phyloP scores from a whole-genome alignment of 2,329 filamentous ascomycete species.

The Zopfia rhizophila region DNA sequence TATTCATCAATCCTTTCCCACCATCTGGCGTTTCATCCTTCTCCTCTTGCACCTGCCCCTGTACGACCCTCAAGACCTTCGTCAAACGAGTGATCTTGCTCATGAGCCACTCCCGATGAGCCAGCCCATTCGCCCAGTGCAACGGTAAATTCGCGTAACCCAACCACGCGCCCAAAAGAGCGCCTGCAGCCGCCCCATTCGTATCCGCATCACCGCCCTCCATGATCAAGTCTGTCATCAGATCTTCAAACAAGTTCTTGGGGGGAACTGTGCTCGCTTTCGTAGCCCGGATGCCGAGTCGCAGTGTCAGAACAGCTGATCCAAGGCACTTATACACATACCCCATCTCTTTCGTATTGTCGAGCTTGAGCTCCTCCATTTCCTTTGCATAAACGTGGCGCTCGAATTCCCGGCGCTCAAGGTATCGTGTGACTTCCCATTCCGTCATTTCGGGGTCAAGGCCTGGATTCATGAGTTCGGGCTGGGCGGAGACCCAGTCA shows the following conservation, averaged over 20 bases:
- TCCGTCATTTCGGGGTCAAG: slow-evolving; percentile 36
- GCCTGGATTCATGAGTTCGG: slow-evolving; percentile 34
- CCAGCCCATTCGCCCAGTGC: slow-evolving; percentile 62
- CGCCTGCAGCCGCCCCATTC: slow-evolving; percentile 62
- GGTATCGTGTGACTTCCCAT: slow-evolving; percentile 27
- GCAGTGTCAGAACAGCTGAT: slow-evolving; percentile 57
- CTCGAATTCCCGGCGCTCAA: slow-evolving; percentile 56
- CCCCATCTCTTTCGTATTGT: slow-evolving; percentile 59
- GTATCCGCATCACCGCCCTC: slow-evolving; percentile 65
- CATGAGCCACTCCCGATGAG: slow-evolving; percentile 58
- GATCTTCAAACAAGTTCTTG: slow-evolving; percentile 54
- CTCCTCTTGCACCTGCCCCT: slow-evolving; percentile 45
- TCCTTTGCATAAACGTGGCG: slow-evolving; percentile 52
- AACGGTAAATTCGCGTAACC: slow-evolving; percentile 60
- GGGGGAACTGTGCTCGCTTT: slow-evolving; percentile 4
- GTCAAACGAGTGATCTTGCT: slow-evolving; percentile 57
- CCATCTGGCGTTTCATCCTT: slow-evolving; percentile 55
- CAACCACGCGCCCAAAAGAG: slow-evolving; percentile 60
- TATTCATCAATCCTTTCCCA: slow-evolving; percentile 52
- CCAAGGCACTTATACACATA: slow-evolving; percentile 67
- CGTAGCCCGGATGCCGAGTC: slow-evolving; percentile 54
- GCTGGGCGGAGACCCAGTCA: slow-evolving; percentile 51
- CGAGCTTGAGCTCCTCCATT: slow-evolving; percentile 57
- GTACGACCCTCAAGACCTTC: slow-evolving; percentile 50
- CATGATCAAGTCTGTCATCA: slow-evolving; percentile 63